Conservation (phyloP, 176 grass and related monocot species). For the Aechmea fasciata region DNA sequence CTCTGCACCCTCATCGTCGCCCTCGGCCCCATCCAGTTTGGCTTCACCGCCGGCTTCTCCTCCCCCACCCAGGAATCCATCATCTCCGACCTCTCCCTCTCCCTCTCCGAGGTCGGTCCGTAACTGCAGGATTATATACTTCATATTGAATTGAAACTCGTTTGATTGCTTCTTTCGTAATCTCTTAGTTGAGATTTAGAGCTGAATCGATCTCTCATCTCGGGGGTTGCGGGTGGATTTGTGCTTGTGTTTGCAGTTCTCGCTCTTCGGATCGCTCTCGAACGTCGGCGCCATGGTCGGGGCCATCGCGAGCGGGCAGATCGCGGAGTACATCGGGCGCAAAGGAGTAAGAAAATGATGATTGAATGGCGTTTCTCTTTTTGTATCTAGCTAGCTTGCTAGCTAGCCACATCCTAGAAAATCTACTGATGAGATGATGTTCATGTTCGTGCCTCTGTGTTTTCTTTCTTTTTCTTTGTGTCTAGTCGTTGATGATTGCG, state of each 20-base stretch:
- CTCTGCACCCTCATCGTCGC: slow-evolving; percentile 94
- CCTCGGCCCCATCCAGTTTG: slow-evolving; percentile 85
- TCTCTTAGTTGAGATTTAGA: too few relatives aligned
- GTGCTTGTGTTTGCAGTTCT: slow-evolving; percentile 50
- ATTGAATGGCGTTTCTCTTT: not conserved
- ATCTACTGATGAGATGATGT: not conserved
- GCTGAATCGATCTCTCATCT: not conserved
- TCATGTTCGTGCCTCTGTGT: not conserved
- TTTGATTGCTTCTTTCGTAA: too few relatives aligned
- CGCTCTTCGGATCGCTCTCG: slow-evolving; percentile 77
- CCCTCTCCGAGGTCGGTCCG: slow-evolving; percentile 59
- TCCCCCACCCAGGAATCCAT: slow-evolving; percentile 74
- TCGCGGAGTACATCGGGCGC: slow-evolving; percentile 69
- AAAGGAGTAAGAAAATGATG: slow-evolving; percentile 44
- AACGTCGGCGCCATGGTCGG: slow-evolving; percentile 89
- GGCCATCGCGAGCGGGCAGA: slow-evolving; percentile 74
- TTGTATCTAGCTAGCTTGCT: not conserved
- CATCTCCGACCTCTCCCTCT: slow-evolving; percentile 60
- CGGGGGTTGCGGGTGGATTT: too few relatives aligned
- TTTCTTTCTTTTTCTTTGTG: not conserved
- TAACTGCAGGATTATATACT: too few relatives aligned
- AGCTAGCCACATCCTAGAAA: not conserved
- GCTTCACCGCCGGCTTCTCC: slow-evolving; percentile 78
- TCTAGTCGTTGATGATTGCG: slow-evolving; percentile 82
- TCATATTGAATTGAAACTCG: too few relatives aligned